Evolutionary conservation across 495 filamentous ascomycete genomes (phyloP).

Genomic region (Aspergillus ostianus): DNA sequence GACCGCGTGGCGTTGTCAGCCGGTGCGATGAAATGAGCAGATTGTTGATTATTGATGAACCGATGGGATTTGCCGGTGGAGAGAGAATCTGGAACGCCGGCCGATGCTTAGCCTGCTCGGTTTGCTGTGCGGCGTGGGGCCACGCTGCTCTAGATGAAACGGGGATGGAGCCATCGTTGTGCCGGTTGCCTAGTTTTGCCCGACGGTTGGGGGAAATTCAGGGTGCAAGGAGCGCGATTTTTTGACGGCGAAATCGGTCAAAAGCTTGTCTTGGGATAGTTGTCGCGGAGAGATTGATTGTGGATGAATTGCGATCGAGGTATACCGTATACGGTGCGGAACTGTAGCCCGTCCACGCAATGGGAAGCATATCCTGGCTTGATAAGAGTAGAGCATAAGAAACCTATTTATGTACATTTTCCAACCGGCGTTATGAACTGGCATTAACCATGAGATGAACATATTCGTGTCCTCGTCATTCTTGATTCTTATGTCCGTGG

Average conservation of each 20-base stretch:
- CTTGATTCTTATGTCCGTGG: not conserved
- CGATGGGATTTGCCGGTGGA: not conserved
- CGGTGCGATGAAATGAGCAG: not conserved
- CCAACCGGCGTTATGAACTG: too few species aligned
- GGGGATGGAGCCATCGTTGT: not conserved
- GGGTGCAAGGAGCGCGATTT: not conserved
- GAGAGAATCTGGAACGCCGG: not conserved
- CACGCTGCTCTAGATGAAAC: not conserved
- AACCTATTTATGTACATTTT: too few species aligned
- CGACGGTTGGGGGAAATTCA: not conserved
- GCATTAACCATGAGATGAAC: not conserved
- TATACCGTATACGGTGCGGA: too few species aligned
- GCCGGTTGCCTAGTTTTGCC: too few species aligned
- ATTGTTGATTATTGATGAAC: not conserved
- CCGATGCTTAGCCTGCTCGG: not conserved
- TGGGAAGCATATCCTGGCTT: too few species aligned
- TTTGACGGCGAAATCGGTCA: not conserved
- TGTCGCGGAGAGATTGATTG: not conserved
- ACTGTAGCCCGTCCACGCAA: too few species aligned
- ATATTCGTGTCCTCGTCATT: not conserved
- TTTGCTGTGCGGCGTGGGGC: not conserved
- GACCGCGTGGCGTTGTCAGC: not conserved
- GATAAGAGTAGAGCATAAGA: too few species aligned
- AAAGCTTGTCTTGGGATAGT: not conserved
- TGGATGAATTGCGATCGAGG: not conserved